Conservation (phyloP, 2,329 filamentous ascomycete species). For the Hymenoscyphus linearis region DNA sequence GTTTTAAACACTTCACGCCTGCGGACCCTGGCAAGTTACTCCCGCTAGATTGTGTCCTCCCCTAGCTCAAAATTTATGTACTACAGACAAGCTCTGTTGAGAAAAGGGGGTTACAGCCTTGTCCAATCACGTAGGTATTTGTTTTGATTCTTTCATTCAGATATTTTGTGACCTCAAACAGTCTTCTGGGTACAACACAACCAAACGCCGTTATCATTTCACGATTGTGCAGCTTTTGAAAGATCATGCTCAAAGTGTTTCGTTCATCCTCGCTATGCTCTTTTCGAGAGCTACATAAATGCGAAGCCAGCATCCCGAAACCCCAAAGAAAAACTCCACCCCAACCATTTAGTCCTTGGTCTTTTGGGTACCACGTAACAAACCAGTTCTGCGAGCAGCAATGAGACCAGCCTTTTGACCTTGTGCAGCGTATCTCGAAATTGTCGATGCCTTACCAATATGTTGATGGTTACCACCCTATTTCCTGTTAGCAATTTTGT, state of each 20-base stretch:
- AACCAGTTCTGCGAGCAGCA: constrained; percentile 98
- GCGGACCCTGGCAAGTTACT: not conserved
- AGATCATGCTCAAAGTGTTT: constrained; percentile 20
- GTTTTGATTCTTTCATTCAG: not conserved
- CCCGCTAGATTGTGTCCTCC: not conserved
- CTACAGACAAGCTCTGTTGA: not conserved
- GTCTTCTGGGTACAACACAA: not conserved
- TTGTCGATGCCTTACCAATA: constrained; percentile 93
- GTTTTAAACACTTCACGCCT: not conserved
- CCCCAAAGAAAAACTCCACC: constrained; percentile 28
- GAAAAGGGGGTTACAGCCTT: not conserved
- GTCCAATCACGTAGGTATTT: not conserved
- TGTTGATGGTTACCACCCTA: constrained; percentile 97
- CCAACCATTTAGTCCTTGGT: constrained; percentile 74
- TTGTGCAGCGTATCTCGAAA: constrained; percentile 93
- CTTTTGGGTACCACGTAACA: constrained; percentile 99
- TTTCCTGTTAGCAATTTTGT: constrained; percentile 39
- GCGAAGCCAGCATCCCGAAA: constrained; percentile 32
- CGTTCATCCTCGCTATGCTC: constrained; percentile 32
- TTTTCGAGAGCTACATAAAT: constrained; percentile 32
- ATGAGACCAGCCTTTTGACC: constrained; percentile 99
- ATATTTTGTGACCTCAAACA: not conserved
- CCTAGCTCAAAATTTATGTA: not conserved
- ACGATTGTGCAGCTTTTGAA: not conserved
- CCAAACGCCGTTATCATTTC: not conserved